Base-by-base conservation (phyloP, 129 eudicot species). In the Flaveria ramosissima region DNA sequence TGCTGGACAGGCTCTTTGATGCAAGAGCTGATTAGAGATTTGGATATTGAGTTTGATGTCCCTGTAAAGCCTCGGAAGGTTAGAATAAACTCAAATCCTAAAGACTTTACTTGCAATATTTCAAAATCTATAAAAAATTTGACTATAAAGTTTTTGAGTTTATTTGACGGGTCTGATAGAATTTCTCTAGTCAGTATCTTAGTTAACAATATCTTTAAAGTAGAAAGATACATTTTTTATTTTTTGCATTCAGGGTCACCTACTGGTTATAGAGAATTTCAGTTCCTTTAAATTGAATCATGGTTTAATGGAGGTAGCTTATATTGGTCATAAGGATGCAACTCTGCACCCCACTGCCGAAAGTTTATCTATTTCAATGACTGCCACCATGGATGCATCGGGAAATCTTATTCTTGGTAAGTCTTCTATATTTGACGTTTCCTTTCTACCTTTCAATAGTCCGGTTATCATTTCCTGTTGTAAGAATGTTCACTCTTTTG, bases 41-140 rank as follows among this genome's bases (percentile, higher is more conserved):
- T 81, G 0, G 82, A 79, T 70, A 72, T 84, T 79, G 71, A 81
- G 70, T 45, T 89, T 32, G 72, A 86, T 76, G 52, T 95, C 66
- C 97, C 97, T 27, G 88, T 95, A 48, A 88, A 91, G 84, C 99
- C 99, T 71, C 86, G 99, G 68, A 95, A 95, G 99, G 99, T 94
- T 48, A 71, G 70, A 36, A 27, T 75, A 64, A 32, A 70, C 48
- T 56, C 46, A 24, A 32, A 23, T 42, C 21, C 17, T 26, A 26
- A 61, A 12, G 67, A 26, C n/a, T 12, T 61, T 3, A 27, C 32
- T 27, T 27, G 3, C 14, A 19, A 0, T 50, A 7, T 30, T 59
- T 27, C 26, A 20, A 13, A 32, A 32, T 32, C 39, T 32, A 6
- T 27, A 5, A 1, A 11, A 23, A 61, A 47, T 20, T 20, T 67